These are phyloP conservation scores for Talaromyces pinophilus DNA, from an alignment of 2,329 filamentous ascomycete species.

Conservation along the genomic window DNA sequence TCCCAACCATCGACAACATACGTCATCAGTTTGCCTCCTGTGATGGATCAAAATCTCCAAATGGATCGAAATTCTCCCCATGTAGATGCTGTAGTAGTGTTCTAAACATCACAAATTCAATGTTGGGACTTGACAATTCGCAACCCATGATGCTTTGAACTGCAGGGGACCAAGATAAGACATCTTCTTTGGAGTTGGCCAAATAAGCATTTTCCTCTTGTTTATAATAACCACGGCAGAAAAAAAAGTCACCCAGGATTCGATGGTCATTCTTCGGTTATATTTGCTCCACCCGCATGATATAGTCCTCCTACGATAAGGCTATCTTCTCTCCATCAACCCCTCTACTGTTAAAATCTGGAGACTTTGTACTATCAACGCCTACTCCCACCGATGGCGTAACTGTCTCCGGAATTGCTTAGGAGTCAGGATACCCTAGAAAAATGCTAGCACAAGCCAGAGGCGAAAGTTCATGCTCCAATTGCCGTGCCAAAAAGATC, in stretches of 20 bases:
- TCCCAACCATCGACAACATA: neutral
- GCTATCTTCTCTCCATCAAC: neutral
- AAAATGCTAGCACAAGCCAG: neutral
- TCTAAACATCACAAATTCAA: neutral
- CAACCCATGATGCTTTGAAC: neutral
- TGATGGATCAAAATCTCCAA: neutral
- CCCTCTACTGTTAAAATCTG: neutral
- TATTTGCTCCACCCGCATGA: neutral
- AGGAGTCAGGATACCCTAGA: neutral
- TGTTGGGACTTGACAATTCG: neutral
- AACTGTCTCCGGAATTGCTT: neutral
- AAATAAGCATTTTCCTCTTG: neutral
- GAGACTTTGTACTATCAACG: neutral
- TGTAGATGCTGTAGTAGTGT: neutral
- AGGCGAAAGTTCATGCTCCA: neutral
- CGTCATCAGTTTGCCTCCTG: neutral
- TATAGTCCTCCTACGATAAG: neutral
- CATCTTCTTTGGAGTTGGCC: neutral
- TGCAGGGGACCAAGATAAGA: neutral
- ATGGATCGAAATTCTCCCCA: neutral
- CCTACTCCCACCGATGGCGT: neutral
- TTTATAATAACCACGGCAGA: neutral
- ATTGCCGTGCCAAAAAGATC: neutral
- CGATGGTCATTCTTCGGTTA: neutral
- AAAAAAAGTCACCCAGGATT: neutral